Conservation (phyloP, 2,329 filamentous ascomycete genomes). For the Microascus cirrosus region DNA sequence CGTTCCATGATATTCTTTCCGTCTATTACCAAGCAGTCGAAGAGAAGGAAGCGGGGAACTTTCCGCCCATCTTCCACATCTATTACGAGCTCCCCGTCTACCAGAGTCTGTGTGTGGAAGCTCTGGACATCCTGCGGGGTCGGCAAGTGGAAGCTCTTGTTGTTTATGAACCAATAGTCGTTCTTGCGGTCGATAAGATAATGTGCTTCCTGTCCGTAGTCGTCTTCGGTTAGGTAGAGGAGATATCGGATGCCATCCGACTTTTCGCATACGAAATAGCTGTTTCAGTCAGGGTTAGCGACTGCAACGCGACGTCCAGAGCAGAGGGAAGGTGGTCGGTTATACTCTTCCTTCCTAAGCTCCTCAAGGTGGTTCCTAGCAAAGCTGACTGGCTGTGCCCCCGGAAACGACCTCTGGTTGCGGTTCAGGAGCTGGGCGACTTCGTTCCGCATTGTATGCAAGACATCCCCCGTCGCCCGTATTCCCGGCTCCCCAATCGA, state of each 20-base stretch:
- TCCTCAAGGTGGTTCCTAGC: conserved; percentile 71
- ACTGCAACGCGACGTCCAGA: neutral
- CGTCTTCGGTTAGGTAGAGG: conserved; percentile 71
- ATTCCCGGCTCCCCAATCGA: conserved; percentile 52
- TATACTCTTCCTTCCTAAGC: conserved; percentile 62
- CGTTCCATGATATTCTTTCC: conserved; percentile 63
- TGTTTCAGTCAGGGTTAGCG: conserved; percentile 16
- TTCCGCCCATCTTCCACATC: conserved; percentile 70
- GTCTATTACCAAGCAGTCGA: conserved; percentile 83
- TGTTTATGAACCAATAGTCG: conserved; percentile 80
- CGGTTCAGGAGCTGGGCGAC: conserved; percentile 68
- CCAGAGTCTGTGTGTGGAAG: conserved; percentile 71
- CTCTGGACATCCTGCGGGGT: conserved; percentile 48
- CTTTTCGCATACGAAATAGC: conserved; percentile 97
- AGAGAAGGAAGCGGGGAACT: conserved; percentile 78
- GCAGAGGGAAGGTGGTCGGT: neutral
- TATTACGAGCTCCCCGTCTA: conserved; percentile 89
- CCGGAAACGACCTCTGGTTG: conserved; percentile 62
- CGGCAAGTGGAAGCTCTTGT: conserved; percentile 67
- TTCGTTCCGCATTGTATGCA: conserved; percentile 53
- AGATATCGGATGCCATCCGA: conserved; percentile 93
- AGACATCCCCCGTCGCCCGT: conserved; percentile 50
- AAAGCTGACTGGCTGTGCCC: conserved; percentile 91
- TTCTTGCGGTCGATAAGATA: conserved; percentile 98
- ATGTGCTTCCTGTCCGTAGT: conserved; percentile 53